Evolutionary conservation across 768 basidiomycete species (phyloP).

Genomic region (Russula griseocarnosa): DNA sequence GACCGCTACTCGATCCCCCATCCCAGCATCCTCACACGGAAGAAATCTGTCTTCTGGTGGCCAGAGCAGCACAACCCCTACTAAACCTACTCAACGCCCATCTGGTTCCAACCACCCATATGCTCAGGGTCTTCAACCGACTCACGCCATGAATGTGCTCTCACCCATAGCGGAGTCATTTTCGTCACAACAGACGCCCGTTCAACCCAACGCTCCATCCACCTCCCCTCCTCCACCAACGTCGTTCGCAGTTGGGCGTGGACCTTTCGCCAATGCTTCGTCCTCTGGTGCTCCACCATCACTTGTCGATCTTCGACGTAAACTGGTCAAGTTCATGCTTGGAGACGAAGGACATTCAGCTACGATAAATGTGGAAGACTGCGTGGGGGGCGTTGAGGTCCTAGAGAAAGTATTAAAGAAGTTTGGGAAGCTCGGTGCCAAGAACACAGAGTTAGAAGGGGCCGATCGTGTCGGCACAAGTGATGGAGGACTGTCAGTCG

Average conservation of each 20-base stretch:
- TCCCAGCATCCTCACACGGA: conserved; percentile 40
- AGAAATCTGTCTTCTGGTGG: conserved; percentile 51
- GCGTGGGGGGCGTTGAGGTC: conserved; percentile 77
- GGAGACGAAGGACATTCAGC: conserved; percentile 73
- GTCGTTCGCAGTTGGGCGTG: conserved; percentile 55
- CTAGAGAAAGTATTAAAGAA: conserved; percentile 88
- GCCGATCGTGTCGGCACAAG: conserved; percentile 59
- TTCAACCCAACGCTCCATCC: conserved; percentile 48
- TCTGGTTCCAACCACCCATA: conserved; percentile 47
- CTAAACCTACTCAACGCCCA: conserved; percentile 40
- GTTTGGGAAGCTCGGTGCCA: conserved; percentile 62
- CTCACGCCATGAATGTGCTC: conserved; percentile 41
- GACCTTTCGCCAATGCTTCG: conserved; percentile 50
- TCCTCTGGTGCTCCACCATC: conserved; percentile 47
- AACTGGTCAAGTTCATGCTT: conserved; percentile 83
- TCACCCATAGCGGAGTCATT: conserved; percentile 75
- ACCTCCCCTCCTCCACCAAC: conserved; percentile 30
- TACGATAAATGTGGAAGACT: conserved; percentile 78
- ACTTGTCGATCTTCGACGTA: conserved; percentile 74
- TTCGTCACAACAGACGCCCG: conserved; percentile 33
- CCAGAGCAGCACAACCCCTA: conserved; percentile 15
- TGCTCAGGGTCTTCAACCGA: conserved; percentile 55
- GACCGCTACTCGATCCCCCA: conserved; percentile 34
- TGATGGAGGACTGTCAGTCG: conserved; percentile 73
- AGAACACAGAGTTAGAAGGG: conserved; percentile 43